Evolutionary conservation across 192 early-diverging fungal species (phyloP).

Genomic region (Irineochytrium annulatum): DNA sequence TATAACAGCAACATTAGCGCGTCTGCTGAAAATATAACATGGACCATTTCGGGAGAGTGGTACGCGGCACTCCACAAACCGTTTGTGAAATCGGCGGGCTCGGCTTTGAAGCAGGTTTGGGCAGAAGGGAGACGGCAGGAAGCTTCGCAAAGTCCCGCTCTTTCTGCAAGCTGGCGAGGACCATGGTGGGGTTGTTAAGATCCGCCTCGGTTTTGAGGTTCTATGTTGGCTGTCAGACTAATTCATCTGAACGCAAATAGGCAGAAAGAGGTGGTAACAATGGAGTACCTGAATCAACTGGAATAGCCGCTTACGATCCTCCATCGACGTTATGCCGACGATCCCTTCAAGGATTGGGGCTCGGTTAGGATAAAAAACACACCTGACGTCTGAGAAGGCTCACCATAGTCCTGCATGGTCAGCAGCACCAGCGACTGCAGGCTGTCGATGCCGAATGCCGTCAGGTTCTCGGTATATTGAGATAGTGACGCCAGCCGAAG

Average conservation of each 20-base stretch:
- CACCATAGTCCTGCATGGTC: slow-evolving; percentile 70
- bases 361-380: slow-evolving; percentile 21
- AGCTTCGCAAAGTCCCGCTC: slow-evolving; percentile 18
- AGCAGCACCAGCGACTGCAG: slow-evolving; percentile 65
- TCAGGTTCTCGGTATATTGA: slow-evolving; percentile 53
- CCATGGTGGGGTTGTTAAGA: slow-evolving; percentile 12
- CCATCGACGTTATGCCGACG: slow-evolving; percentile 51
- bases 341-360: slow-evolving; percentile 35
- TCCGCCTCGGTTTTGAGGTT: slow-evolving; percentile 24
- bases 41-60: too few species aligned
- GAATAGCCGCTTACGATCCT: slow-evolving; percentile 53
- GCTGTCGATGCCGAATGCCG: slow-evolving; percentile 41
- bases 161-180: slow-evolving; percentile 4
- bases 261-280: too few species aligned
- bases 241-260: too few species aligned
- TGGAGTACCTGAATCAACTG: slow-evolving; percentile 50
- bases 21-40: too few species aligned
- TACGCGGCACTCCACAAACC: neutral
- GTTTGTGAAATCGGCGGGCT: neutral
- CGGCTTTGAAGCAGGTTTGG: slow-evolving; percentile 12
- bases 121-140: slow-evolving; percentile 22
- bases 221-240: too few species aligned
- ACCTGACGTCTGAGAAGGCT: slow-evolving; percentile 12
- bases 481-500: slow-evolving; percentile 61
- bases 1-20: too few species aligned